A percentile compares a stretch with the other conserved stretches of the same genome.
phyloP scores from a whole-genome alignment of 176 grass and related monocot genomes.

The Tillandsia fasciculata region DNA sequence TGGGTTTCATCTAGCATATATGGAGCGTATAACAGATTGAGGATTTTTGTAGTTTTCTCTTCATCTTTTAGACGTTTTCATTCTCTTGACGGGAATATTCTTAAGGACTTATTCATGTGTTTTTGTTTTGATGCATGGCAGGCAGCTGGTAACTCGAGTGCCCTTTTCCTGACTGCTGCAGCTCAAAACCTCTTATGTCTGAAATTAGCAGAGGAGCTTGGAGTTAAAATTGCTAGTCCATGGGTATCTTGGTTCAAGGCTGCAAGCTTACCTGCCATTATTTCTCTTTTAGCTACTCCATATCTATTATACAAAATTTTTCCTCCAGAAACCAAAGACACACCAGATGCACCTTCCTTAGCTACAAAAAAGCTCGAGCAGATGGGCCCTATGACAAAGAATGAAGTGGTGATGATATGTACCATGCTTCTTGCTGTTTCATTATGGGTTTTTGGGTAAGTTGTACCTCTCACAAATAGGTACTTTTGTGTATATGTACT shows the following conservation, averaged over 20 bases:
- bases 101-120: neutral
- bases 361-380: conserved; percentile 49
- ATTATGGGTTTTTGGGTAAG: conserved; percentile 77
- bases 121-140: conserved; percentile 35
- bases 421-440: conserved; percentile 77
- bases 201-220: conserved; percentile 81
- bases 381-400: conserved; percentile 77
- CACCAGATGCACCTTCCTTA: conserved; percentile 65
- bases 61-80: neutral
- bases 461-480: neutral
- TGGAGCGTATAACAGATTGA: neutral
- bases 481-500: neutral
- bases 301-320: conserved; percentile 82
- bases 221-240: conserved; percentile 58
- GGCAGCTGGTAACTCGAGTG: conserved; percentile 65
- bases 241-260: conserved; percentile 83
- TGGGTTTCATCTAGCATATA: too few species aligned
- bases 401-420: conserved; percentile 74
- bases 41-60: neutral
- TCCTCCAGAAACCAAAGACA: conserved; percentile 72
- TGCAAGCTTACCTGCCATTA: conserved; percentile 80
- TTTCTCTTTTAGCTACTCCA: conserved; percentile 52
- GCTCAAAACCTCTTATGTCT: conserved; percentile 90
- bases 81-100: neutral
- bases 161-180: conserved; percentile 76